phyloP scores from a whole-genome alignment of 2,329 filamentous ascomycete genomes.

The Sarocladium brachiariae region DNA sequence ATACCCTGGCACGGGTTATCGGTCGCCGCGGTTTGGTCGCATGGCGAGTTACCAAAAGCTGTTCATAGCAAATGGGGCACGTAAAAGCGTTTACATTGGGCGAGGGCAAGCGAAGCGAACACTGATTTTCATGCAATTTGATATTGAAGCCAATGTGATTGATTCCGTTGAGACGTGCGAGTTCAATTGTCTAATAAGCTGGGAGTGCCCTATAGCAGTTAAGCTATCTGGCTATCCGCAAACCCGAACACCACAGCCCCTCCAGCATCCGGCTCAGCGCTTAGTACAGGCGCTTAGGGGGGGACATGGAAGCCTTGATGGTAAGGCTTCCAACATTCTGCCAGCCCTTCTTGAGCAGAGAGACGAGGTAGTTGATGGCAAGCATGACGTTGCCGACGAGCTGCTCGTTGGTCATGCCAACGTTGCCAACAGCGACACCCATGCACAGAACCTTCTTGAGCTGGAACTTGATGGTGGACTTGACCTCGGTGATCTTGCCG shows the following conservation, averaged over 20 bases:
- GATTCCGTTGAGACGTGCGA: slow-evolving; percentile 4
- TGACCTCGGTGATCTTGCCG: slow-evolving; percentile 98
- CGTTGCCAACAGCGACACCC: slow-evolving; percentile 98
- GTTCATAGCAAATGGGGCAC: slow-evolving; percentile 18
- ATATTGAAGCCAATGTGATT: too few relatives aligned
- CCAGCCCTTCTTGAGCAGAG: slow-evolving; percentile 99
- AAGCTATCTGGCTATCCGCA: neutral
- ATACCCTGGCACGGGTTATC: slow-evolving; percentile 61
- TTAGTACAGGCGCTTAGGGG: slow-evolving; percentile 97
- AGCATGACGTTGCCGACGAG: slow-evolving; percentile 98
- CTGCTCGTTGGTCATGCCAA: slow-evolving; percentile 94
- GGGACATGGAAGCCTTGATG: slow-evolving; percentile 99
- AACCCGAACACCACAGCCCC: slow-evolving; percentile 16
- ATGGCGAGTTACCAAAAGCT: slow-evolving; percentile 61
- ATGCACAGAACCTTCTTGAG: slow-evolving; percentile 99
- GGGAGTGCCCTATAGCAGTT: slow-evolving; percentile 1
- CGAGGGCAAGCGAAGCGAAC: neutral
- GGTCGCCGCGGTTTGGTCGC: slow-evolving; percentile 54
- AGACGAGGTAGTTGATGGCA: slow-evolving; percentile 99
- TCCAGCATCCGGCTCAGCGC: slow-evolving; percentile 47
- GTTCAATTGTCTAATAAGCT: neutral
- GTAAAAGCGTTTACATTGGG: slow-evolving; percentile 3
- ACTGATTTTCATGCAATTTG: neutral
- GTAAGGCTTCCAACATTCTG: slow-evolving; percentile 99
- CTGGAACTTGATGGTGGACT: slow-evolving; percentile 99